Base-by-base conservation (phyloP, 2,329 filamentous ascomycete species). In the Fusarium mangiferae region DNA sequence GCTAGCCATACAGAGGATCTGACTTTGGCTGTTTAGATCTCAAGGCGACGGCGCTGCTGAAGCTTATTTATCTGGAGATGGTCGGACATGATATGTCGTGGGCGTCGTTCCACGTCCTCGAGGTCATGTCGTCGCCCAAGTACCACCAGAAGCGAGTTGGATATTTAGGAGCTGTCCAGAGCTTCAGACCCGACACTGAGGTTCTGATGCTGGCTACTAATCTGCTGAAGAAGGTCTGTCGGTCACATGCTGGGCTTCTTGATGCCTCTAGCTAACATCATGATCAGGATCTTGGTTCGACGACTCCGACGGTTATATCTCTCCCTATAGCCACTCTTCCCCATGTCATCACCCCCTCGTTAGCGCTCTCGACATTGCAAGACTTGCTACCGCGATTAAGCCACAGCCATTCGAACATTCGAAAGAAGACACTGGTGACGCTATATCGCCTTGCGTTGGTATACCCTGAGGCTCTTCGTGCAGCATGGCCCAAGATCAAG, bases 1-100 rank as follows among this genome's bases (percentile, higher is more conserved):
- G 54, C 49, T 42, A 33, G 42, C 55, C 48, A 9, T 24, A n/a
- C 36, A 8, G 17, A 41, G 17, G 45, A n/a, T 28, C 28, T 45
- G 62, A 78, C 60, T 28, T 39, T 30, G n/a, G 20, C 49, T 60
- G 60, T 54, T 59, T 66, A 94, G 95, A 98, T 85, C 89, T 98
- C 84, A 99, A 99, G 87, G 95, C 96, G 26, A 98, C 95, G 39
- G 96, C 96, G 51, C 88, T 99, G 61, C 87, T 99, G 80, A 99
- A 99, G 86, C 89, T 99, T 78, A 92, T 98, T 60, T 99, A 99
- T 82, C 90, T 99, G 75, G 96, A 99, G 82, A 99, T 99, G 96
- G 95, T 98, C 77, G 96, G 96, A 20, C 94, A 98, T 82, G 96
- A 98, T 84, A 99, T 99, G 96, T 98, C 96, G 7, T 99, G 96